Conservation (phyloP, 495 filamentous ascomycete species). For the Penicillium canariense region DNA sequence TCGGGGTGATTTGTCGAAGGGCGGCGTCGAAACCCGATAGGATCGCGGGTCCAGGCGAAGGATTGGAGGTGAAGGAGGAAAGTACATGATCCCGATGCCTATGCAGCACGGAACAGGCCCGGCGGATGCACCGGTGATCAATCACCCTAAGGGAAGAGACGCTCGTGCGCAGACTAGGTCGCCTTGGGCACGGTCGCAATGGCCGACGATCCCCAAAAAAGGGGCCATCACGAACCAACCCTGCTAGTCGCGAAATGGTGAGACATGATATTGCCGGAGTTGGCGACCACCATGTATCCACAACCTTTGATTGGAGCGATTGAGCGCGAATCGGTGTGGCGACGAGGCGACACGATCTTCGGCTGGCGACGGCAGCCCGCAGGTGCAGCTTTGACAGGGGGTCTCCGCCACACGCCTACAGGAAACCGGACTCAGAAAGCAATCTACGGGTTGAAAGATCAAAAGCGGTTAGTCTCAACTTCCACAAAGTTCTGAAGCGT, state of each 20-base stretch:
- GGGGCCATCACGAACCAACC: background rate
- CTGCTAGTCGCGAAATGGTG: constrained; percentile 11
- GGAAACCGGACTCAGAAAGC: constrained; percentile 72
- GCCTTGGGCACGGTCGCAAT: constrained; percentile 17
- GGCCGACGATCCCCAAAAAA: constrained; percentile 5
- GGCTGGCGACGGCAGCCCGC: constrained; percentile 19
- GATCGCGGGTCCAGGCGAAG: background rate
- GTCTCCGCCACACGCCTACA: constrained; percentile 46
- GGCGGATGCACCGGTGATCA: background rate
- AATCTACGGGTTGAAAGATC: constrained; percentile 52
- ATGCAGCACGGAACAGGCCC: background rate
- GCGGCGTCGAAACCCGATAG: background rate
- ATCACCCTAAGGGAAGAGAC: background rate
- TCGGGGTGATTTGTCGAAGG: background rate
- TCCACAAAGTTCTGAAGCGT: constrained; percentile 22
- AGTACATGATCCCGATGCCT: constrained; percentile 1
- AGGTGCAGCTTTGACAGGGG: constrained; percentile 28
- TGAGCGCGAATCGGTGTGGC: constrained; percentile 10
- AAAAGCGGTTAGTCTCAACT: constrained; percentile 40
- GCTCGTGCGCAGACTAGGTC: constrained; percentile 15
- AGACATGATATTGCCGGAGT: constrained; percentile 10
- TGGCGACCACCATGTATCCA: constrained; percentile 5
- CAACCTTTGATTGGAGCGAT: constrained; percentile 19
- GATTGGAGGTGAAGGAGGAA: background rate
- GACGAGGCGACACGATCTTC: constrained; percentile 10